Base-by-base conservation (phyloP, 495 filamentous ascomycete genomes). In the Immersiella caudata region DNA sequence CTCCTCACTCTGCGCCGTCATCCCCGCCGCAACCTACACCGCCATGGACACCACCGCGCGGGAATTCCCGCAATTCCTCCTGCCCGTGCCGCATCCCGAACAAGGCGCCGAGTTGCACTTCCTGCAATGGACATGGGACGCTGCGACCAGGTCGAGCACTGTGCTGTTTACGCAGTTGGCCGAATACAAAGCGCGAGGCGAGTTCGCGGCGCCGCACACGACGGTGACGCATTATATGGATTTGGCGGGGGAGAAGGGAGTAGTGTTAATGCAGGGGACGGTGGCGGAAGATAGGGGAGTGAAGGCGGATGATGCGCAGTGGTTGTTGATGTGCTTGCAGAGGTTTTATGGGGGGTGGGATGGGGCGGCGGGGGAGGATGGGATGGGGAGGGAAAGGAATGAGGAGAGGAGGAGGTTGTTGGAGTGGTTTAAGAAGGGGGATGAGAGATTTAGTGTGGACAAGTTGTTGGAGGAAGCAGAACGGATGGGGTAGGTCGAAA, bases 281-380 rank as follows among this genome's bases (percentile, higher is more conserved):
- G 90, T 99, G 33, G 82, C 91, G 68, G 88, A 90, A 58, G 90
- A 91, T 2, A 76, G 88, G 9, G 94, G 95, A 1, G 87, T 97
- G 16, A 89, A 82, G 20, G 88, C 91, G 1, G 82, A 92, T 18
- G 90, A 98, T 74, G 93, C 90, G 26, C 87, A 86, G 76, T 97
- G 91, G 93, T 75, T 99, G 71, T 84, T 96, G n/a, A 91, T 96
- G 85, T 92, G 93, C 56, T 78, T 99, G 81, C 95, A 98, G 85
- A 89, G 92, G 78, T 99, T 98, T 77, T 99, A 98, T 75, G 80
- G 79, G 7, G 77, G 77, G 50, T 78, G 77, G 76, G 80, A 76
- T 29, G 79, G 70, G n/a, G 69, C 51, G 12, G 64, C 58, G 0
- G 93, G 89, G 16, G 84, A 83, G 1, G 81, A 58, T 20, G 26